Evolutionary conservation across 805 yeast genomes (phyloP), one percentile per base, ranked within the genome.

Genomic region (Millerozyma acaciae): DNA sequence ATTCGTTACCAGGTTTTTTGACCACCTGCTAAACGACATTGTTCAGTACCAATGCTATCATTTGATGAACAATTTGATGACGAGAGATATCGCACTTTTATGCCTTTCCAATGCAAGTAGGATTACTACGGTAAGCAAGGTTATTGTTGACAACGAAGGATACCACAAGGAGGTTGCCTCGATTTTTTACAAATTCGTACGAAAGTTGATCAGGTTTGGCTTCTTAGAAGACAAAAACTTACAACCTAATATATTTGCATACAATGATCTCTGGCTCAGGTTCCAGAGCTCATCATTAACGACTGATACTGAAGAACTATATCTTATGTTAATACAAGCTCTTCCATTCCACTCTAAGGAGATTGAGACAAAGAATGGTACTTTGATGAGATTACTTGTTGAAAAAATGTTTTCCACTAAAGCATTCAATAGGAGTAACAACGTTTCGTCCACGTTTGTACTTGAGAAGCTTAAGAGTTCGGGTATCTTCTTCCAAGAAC

Each of bases 41-140:
- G 50, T 65, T 5, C 69, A 62, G 34, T 49, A 47, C 35, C 72
- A 66, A 42, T 48, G 59, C 5, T 43, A 57, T 28, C 71, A 66
- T 40, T 37, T 60, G 36, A 42, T 65, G 30, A 59, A 48, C 28
- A 60, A 65, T 38, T 26, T 56, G 17, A 31, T 64, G 38, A 45
- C 40, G 19, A 16, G 19, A 9, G 38, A 31, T 1, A 39, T 46
- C 9, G 51, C 50, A 6, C 8, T 16, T 4, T 21, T 26, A 3
- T 35, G 50, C 2, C 16, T 50, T 3, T 36, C 35, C 6, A 48
- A 57, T 22, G 31, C 43, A 17, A 27, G 20, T 5, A 44, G 38
- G 24, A 33, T 60, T 15, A 21, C 25, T 8, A 43, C 36, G 16
- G 50, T 45, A 30, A 46, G 57, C 8, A 58, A 57, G 18, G 43